Evolutionary conservation across 1,139 yeast species (phyloP).

Genomic region (Debaryomyces coudertii): DNA sequence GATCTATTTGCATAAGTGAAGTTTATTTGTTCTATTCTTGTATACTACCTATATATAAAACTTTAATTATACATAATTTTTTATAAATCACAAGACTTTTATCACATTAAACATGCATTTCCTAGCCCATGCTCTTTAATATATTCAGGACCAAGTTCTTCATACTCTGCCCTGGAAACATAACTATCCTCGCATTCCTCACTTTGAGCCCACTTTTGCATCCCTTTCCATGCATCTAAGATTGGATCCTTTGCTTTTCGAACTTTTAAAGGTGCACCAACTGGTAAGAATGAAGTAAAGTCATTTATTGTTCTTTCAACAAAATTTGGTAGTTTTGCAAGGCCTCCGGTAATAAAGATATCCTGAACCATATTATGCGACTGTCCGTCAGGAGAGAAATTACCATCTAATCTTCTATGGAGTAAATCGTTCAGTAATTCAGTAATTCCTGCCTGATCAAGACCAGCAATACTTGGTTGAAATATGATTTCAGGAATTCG

Average conservation of each 20-base stretch:
- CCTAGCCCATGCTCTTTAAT: conserved; percentile 87
- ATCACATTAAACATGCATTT: conserved; percentile 47
- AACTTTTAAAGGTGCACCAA: conserved; percentile 62
- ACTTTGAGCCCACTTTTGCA: conserved; percentile 75
- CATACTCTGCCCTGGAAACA: conserved; percentile 72
- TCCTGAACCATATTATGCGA: conserved; percentile 57
- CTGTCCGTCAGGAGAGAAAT: conserved; percentile 55
- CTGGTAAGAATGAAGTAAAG: conserved; percentile 71
- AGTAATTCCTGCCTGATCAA: conserved; percentile 89
- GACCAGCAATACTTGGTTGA: conserved; percentile 94
- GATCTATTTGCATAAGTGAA: conserved; percentile 9
- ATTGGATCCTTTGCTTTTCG: conserved; percentile 68
- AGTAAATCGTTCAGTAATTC: conserved; percentile 77
- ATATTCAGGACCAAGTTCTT: conserved; percentile 88
- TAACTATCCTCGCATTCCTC: conserved; percentile 52
- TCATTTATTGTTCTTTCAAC: conserved; percentile 68
- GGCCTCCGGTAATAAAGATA: conserved; percentile 87
- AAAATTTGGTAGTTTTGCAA: conserved; percentile 66
- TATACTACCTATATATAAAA: conserved; percentile 13
- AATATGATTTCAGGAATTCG: conserved; percentile 90
- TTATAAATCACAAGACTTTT: conserved; percentile 2
- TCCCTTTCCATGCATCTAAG: conserved; percentile 91
- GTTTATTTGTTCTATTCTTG: conserved; percentile 13
- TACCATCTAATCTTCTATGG: conserved; percentile 59
- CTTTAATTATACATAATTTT: conserved; percentile 7